Evolutionary conservation across 2,329 filamentous ascomycete genomes (phyloP).

Genomic region (Rhynchosporium secalis): DNA sequence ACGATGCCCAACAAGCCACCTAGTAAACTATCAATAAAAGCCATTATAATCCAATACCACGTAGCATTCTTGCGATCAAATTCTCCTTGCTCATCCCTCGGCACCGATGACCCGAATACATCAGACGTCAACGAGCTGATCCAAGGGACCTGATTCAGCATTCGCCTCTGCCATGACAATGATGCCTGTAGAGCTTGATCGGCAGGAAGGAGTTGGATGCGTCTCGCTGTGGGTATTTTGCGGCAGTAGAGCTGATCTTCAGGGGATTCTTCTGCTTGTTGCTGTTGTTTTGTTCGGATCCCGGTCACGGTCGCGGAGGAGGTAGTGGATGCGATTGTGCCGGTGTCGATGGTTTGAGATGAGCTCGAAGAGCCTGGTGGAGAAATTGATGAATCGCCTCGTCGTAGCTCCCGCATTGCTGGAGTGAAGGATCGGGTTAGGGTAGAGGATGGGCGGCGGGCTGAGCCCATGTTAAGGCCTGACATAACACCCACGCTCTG

Average conservation of each 20-base stretch:
- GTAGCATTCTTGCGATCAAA: conserved; percentile 74
- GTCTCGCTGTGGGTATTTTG: conserved; percentile 66
- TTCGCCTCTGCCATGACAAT: conserved; percentile 61
- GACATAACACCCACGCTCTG: conserved; percentile 24
- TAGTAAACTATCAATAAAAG: conserved; percentile 60
- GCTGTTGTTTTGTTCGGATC: conserved; percentile 16
- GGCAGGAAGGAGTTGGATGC: conserved; percentile 64
- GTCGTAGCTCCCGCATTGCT: conserved; percentile 34
- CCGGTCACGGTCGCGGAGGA: conserved; percentile 36
- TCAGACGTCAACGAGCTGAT: conserved; percentile 69
- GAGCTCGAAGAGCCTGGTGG: conserved; percentile 37
- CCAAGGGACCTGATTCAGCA: conserved; percentile 66
- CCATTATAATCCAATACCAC: conserved; percentile 67
- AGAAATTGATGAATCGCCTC: conserved; percentile 35
- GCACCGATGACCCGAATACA: conserved; percentile 75
- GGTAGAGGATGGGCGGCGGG: conserved; percentile 27
- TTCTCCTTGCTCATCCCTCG: conserved; percentile 68
- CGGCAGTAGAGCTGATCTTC: conserved; percentile 52
- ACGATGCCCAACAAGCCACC: conserved; percentile 49
- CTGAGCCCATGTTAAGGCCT: conserved; percentile 16
- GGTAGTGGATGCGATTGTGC: conserved; percentile 46
- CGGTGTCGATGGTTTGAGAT: conserved; percentile 60
- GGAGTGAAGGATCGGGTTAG: conserved; percentile 35
- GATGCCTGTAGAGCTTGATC: conserved; percentile 71
- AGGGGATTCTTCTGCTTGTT: conserved; percentile 30